Base-by-base conservation (phyloP, 257 asterid genomes). In the Oldenlandia corymbosa region DNA sequence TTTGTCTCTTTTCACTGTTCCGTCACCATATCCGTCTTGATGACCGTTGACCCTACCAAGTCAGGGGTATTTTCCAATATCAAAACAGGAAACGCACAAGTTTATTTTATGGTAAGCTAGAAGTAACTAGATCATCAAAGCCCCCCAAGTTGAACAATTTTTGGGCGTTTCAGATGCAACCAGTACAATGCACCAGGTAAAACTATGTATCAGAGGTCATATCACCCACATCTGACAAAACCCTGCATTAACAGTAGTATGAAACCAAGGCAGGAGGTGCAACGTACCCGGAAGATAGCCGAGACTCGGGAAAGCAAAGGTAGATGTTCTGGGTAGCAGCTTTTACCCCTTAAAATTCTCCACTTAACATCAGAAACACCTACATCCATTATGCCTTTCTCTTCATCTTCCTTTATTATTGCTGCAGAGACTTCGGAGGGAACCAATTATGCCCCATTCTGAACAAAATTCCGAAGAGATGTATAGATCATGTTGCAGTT, bases 271-370 rank as follows among this genome's bases (percentile, higher is more conserved):
- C 20, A 64, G 20, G 66, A 34, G 28, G 20, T 41, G 71, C 23
- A 49, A 62, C 97, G 79, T 81, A 90, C 99, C 58, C 96, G 95
- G 77, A 93, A 93, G 57, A 90, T 90, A 55, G 93, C 92, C 31
- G 95, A 91, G 72, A 96, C 99, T 62, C 88, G 88, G 58, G 97
- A 85, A 71, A 93, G 97, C 49, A 87, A 79, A 63, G 84, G 74
- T 26, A 83, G 78, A 78, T 93, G 97, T 66, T 82, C 94, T 0
- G 92, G 78, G 62, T 60, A 78, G 59, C 92, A 88, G 77, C 96
- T 90, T 77, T 85, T 93, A 65, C 99, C 97, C 68, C 83, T 90
- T 71, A 93, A 65, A 70, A 93, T 79, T 67, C 85, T 73, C 99
- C 99, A 93, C 37, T 74, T 84, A 60, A 87, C 67, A 62, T 85